Conservation (phyloP, 352 stramenopile genomes). For the Phytophthora pini region DNA sequence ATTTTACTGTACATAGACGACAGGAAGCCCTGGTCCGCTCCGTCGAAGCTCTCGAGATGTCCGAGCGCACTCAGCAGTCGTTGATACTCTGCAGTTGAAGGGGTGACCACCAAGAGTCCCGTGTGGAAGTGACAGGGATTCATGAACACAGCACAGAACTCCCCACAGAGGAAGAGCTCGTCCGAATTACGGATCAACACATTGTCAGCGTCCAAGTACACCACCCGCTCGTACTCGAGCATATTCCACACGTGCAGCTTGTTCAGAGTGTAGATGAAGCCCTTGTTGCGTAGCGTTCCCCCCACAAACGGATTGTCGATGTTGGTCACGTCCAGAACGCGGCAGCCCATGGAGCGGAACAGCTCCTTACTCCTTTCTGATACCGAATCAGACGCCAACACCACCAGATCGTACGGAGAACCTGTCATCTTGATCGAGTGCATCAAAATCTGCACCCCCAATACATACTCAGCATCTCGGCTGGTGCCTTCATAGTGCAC, state of each 20-base stretch:
- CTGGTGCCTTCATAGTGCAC: conserved; percentile 88
- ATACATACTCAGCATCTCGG: conserved; percentile 84
- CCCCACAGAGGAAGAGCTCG: conserved; percentile 86
- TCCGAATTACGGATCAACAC: conserved; percentile 90
- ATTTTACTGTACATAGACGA: conserved; percentile 89
- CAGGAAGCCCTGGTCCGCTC: conserved; percentile 87
- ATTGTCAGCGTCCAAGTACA: conserved; percentile 93
- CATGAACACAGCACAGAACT: conserved; percentile 92
- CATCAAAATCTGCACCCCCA: conserved; percentile 86
- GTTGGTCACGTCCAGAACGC: conserved; percentile 86
- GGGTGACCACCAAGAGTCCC: conserved; percentile 84
- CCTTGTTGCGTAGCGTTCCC: conserved; percentile 81
- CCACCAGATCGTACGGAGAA: conserved; percentile 85
- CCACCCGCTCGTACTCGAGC: conserved; percentile 90
- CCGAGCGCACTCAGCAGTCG: conserved; percentile 69
- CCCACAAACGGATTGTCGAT: conserved; percentile 89
- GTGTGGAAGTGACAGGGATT: conserved; percentile 93
- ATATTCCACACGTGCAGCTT: conserved; percentile 92
- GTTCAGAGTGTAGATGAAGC: conserved; percentile 93
- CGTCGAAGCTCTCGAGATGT: conserved; percentile 76
- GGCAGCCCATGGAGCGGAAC: conserved; percentile 85
- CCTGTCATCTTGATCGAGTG: conserved; percentile 87
- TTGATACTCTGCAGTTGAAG: conserved; percentile 72
- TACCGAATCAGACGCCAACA: conserved; percentile 87
- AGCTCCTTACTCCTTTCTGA: conserved; percentile 73